Evolutionary conservation across 2,329 filamentous ascomycete genomes (phyloP).

Genomic region (Aspergillus ochraceus): DNA sequence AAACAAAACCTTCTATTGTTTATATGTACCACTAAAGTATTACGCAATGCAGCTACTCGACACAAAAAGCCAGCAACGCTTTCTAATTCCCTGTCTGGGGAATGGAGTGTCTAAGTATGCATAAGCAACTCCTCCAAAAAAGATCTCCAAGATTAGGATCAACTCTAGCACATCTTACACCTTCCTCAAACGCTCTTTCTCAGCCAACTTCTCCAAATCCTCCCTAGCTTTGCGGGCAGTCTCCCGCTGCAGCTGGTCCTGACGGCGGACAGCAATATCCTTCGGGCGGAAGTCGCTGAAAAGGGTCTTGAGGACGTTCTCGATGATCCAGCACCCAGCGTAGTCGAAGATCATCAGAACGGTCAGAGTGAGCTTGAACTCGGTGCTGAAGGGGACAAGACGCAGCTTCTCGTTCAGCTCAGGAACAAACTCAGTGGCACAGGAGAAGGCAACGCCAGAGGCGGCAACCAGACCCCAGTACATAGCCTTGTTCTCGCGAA

Average conservation of each 20-base stretch:
- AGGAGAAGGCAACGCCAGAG: constrained; percentile 85
- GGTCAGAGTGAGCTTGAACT: constrained; percentile 89
- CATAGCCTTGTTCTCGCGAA: constrained; percentile 96
- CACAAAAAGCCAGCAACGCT: neutral
- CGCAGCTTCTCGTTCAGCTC: constrained; percentile 93
- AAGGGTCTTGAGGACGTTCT: constrained; percentile 76
- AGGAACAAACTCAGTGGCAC: constrained; percentile 91
- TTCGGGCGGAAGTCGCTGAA: constrained; percentile 93
- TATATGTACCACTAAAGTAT: neutral
- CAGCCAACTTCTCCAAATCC: constrained; percentile 46
- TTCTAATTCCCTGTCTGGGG: neutral
- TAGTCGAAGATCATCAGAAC: constrained; percentile 85
- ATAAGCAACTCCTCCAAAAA: constrained; percentile 1
- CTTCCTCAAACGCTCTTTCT: constrained; percentile 35
- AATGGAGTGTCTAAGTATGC: neutral
- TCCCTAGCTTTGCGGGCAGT: constrained; percentile 64
- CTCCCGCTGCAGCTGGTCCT: constrained; percentile 83
- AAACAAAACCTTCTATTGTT: neutral
- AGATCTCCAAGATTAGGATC: neutral
- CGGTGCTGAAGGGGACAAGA: constrained; percentile 81
- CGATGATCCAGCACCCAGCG: constrained; percentile 79
- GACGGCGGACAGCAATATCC: constrained; percentile 83
- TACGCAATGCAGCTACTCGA: neutral
- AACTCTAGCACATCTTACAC: constrained; percentile 19
- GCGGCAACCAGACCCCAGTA: constrained; percentile 94